Base-by-base conservation (phyloP, 1,284 basidiomycete species). In the Pisolithus thermaeus region DNA sequence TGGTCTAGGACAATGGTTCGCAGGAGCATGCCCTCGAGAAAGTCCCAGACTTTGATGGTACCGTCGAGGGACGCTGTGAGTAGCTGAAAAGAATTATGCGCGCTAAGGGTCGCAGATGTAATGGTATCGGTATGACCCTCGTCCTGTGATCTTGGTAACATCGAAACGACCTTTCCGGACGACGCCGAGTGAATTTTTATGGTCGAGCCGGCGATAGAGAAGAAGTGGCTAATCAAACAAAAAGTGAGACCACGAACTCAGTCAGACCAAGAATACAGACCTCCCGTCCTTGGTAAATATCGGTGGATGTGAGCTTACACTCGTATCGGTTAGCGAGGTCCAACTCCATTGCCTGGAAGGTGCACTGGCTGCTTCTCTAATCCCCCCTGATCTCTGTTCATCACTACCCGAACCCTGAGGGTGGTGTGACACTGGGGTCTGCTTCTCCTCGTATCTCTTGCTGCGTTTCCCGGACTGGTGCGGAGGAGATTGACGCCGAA, bases 1-100 rank as follows among this genome's bases (percentile, higher is more conserved):
- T 87, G 80, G 40, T 76, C 78, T 41, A 90, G 62, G 53, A 80
- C 74, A 52, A 95, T 79, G 1, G 84, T 88, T 56, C 86, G 83
- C 51, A 97, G 73, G 14, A 97, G 72, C 3, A 79, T 75, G 1
- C 87, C 94, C 57, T 97, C 94, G 48, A 96, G 73, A 67, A 90
- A 96, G 71, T 98, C 93, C 96, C 96, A 98, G 11, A 96, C 73
- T 66, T 91, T 84, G 58, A 98, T 70, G 25, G 78, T 80, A 11
- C 95, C 96, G 61, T 95, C 90, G 49, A 87, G 67, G 2, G 92
- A 92, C 30, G 84, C 84, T 8, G 92, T 93, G 59, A 97, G 81
- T 52, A 98, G 73, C 67, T 98, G 96, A 55, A 94, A 89, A 16
- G 84, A 77, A 69, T 97, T 97, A 57, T 84, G 79, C 3, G 96